Conservation (phyloP, 192 early-diverging fungal species). For the Podila minutissima region DNA sequence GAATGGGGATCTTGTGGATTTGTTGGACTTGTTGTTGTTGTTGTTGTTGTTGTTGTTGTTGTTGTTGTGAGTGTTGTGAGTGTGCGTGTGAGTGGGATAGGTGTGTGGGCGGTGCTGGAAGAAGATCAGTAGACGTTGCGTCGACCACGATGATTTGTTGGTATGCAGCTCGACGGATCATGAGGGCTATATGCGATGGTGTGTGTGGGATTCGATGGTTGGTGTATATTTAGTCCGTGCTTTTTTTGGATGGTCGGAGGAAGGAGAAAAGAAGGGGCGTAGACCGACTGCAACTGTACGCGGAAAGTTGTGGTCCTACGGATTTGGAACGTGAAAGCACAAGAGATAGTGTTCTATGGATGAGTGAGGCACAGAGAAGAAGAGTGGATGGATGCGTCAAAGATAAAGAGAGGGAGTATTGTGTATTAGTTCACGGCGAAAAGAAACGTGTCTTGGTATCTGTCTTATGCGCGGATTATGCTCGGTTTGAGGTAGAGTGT, state of each 20-base stretch:
- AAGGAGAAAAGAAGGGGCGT: not conserved
- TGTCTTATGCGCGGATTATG: no score
- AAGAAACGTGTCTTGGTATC: no score
- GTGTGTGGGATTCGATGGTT: not conserved
- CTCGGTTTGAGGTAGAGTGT: no score
- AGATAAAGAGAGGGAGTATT: no score
- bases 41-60: not conserved
- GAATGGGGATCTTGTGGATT: conserved; percentile 19
- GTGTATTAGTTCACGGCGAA: no score
- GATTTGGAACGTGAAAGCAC: no score
- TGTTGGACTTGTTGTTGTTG: not conserved
- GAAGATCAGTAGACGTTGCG: not conserved
- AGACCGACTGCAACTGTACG: not conserved
- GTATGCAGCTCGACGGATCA: conserved; percentile 42
- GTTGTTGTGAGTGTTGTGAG: not conserved
- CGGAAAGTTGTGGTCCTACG: not conserved
- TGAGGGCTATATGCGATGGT: not conserved
- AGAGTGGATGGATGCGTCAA: no score
- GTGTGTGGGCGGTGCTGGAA: not conserved
- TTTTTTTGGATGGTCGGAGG: not conserved
- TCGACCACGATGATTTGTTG: conserved; percentile 17
- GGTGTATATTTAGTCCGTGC: not conserved
- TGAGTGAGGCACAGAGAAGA: no score
- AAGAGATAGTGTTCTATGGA: no score
- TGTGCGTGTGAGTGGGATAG: not conserved